phyloP scores from a whole-genome alignment of 495 filamentous ascomycete species.

The Copromyces sp. region DNA sequence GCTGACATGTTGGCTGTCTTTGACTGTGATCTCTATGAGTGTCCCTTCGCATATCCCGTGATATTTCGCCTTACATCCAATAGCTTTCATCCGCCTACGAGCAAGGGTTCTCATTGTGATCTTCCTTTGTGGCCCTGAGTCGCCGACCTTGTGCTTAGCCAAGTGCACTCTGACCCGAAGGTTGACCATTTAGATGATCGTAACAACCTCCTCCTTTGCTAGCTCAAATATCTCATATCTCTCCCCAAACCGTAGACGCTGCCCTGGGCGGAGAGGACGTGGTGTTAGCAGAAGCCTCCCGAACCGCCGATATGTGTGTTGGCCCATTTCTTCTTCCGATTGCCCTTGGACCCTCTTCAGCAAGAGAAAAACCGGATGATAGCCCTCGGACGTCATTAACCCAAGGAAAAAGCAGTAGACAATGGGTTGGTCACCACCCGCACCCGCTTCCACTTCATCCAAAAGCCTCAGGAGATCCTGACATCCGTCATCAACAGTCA shows the following conservation, averaged over 20 bases:
- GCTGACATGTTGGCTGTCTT: fast-evolving
- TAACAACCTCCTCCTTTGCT: neutral
- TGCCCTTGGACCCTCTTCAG: neutral
- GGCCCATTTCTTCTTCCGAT: neutral
- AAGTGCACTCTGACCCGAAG: no score
- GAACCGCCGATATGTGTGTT: neutral
- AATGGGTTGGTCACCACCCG: neutral
- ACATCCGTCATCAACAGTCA: neutral
- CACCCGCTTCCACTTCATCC: neutral
- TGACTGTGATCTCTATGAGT: neutral
- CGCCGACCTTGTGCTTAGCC: no score
- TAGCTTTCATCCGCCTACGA: no score
- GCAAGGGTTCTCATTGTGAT: no score
- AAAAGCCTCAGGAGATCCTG: neutral
- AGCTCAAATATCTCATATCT: no score
- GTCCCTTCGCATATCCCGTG: neutral
- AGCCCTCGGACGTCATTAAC: no score
- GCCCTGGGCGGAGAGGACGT: neutral
- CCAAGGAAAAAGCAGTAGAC: neutral
- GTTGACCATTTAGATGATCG: neutral
- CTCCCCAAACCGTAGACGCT: no score
- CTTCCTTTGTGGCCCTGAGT: no score
- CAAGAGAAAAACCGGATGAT: no score
- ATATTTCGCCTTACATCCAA: neutral
- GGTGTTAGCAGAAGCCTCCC: neutral